phyloP scores from a whole-genome alignment of 2,329 filamentous ascomycete genomes.

The Allantophomopsis lycopodina region DNA sequence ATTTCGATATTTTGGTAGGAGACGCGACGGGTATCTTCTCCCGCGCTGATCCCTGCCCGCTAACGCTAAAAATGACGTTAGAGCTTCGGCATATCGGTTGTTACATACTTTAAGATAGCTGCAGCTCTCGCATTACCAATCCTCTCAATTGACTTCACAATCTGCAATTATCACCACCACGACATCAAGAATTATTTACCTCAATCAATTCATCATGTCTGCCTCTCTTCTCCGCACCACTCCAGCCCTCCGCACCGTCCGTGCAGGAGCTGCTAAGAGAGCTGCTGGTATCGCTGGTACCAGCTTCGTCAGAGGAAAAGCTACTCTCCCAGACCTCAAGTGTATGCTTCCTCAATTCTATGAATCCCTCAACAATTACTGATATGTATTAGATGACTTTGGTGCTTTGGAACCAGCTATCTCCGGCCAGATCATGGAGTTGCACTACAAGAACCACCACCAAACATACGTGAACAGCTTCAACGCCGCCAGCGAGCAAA shows the following conservation, averaged over 20 bases:
- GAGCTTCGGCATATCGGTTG: no score
- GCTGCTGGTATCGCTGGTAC: slow-evolving; percentile 55
- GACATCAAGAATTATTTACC: background rate
- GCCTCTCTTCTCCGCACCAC: slow-evolving; percentile 60
- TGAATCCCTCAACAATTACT: background rate
- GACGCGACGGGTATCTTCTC: no score
- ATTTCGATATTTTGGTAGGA: no score
- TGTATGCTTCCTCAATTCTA: slow-evolving; percentile 33
- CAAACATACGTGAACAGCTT: slow-evolving; percentile 85
- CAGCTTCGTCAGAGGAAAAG: slow-evolving; percentile 75
- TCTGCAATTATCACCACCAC: no score
- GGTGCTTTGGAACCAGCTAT: slow-evolving; percentile 77
- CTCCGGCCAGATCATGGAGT: slow-evolving; percentile 89
- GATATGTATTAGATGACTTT: slow-evolving; percentile 63
- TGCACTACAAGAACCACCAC: slow-evolving; percentile 91
- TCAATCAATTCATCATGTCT: slow-evolving; percentile 43
- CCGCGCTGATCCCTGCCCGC: no score
- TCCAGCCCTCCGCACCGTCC: slow-evolving; percentile 54
- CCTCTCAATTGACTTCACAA: no score
- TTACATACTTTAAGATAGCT: no score
- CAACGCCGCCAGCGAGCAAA: slow-evolving; percentile 66
- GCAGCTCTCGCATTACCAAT: no score
- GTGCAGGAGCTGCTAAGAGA: slow-evolving; percentile 49
- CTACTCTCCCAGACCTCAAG: slow-evolving; percentile 78
- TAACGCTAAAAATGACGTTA: no score